Percentiles rank a stretch among this genome's conserved stretches.
Evolutionary conservation across 208 protist genomes (phyloP).

Genomic region (Crithidia thermophila): DNA sequence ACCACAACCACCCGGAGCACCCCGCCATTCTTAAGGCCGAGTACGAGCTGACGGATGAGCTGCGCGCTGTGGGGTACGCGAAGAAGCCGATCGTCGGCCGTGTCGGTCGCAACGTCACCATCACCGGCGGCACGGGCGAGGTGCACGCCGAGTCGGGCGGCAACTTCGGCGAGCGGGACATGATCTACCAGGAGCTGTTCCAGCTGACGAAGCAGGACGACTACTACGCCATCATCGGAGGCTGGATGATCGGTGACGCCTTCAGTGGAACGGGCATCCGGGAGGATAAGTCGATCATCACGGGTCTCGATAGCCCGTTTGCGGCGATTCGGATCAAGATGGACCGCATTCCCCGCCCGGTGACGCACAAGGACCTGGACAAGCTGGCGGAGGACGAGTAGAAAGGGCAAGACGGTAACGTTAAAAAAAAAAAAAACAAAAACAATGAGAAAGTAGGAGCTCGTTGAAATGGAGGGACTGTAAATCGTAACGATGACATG

Average conservation of each 20-base stretch:
- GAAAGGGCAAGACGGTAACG: no score
- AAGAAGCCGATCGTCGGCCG: slow-evolving; percentile 91
- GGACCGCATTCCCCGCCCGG: slow-evolving; percentile 29
- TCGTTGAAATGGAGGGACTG: no score
- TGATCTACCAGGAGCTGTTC: slow-evolving; percentile 91
- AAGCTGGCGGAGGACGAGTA: slow-evolving; percentile 58
- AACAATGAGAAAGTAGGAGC: not conserved
- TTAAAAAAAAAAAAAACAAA: not conserved
- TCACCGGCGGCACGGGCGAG: slow-evolving; percentile 54
- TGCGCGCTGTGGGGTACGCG: slow-evolving; percentile 62
- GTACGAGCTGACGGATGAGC: slow-evolving; percentile 73
- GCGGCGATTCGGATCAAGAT: slow-evolving; percentile 67
- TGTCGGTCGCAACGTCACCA: slow-evolving; percentile 84
- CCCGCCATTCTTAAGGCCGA: slow-evolving; percentile 68
- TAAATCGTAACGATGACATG: not conserved
- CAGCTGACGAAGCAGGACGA: slow-evolving; percentile 63
- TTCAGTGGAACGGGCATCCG: slow-evolving; percentile 83
- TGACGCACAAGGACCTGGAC: slow-evolving; percentile 65
- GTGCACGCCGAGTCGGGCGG: slow-evolving; percentile 69
- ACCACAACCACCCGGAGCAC: slow-evolving; percentile 81
- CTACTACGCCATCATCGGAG: slow-evolving; percentile 90
- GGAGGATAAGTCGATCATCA: slow-evolving; percentile 88
- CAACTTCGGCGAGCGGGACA: slow-evolving; percentile 79
- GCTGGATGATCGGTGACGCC: slow-evolving; percentile 86
- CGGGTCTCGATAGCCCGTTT: slow-evolving; percentile 81